Percentiles rank a stretch among this genome's conserved stretches.
These are phyloP conservation scores for Venturia effusa DNA, from an alignment of 2,329 filamentous ascomycete species.

Conservation along the genomic window DNA sequence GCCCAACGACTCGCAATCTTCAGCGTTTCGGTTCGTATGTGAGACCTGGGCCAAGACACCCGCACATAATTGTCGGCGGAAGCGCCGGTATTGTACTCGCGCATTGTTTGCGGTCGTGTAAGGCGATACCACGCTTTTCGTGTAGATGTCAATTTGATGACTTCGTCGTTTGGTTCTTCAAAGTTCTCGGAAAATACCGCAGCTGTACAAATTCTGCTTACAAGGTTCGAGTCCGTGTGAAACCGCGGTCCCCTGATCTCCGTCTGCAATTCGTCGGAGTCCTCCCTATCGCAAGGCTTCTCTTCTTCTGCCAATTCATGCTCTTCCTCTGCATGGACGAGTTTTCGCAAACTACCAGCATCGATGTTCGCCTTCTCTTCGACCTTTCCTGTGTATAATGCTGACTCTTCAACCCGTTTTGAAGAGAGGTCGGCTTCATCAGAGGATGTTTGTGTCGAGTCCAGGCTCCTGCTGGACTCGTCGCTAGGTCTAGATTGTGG, in stretches of 20 bases:
- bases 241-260: not conserved
- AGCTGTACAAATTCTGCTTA: slow-evolving; percentile 21
- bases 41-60: slow-evolving; percentile 25
- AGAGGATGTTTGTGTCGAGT: not conserved
- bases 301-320: not conserved
- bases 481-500: not conserved
- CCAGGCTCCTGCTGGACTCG: not conserved
- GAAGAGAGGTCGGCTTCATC: not conserved
- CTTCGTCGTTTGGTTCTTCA: slow-evolving; percentile 20
- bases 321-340: not conserved
- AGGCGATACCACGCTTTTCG: slow-evolving; percentile 30
- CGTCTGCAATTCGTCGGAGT: not conserved
- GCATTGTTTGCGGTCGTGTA: slow-evolving; percentile 27
- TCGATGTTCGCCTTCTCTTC: not conserved
- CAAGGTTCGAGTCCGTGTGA: slow-evolving; percentile 16
- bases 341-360: not conserved
- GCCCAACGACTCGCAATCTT: slow-evolving; percentile 27
- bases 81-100: slow-evolving; percentile 26
- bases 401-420: not conserved
- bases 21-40: slow-evolving; percentile 22
- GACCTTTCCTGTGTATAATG: not conserved
- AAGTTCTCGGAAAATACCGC: slow-evolving; percentile 11
- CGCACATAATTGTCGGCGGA: slow-evolving; percentile 26
- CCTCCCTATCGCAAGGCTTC: not conserved
- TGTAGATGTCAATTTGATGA: slow-evolving; percentile 22